A percentile compares a stretch with the other conserved stretches of the same genome.
These are phyloP conservation scores for Geotrichum histeridarum DNA, from an alignment of 1,139 yeast genomes.

Conservation along the genomic window DNA sequence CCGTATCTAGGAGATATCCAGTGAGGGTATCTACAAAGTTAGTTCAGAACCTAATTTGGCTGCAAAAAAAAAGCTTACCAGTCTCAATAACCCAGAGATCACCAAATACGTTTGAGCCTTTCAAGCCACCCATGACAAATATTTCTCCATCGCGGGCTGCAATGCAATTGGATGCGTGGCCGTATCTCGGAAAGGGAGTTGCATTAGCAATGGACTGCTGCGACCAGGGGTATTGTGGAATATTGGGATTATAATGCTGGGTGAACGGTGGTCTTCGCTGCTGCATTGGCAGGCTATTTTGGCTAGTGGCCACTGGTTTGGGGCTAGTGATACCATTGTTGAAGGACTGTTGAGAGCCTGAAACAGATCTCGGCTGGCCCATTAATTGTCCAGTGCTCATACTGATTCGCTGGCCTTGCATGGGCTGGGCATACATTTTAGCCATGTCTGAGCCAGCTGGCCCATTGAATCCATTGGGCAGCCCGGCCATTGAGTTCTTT, in stretches of 20 bases:
- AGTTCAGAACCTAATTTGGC: background rate
- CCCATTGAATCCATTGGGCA: no score
- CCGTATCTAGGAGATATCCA: constrained; percentile 63
- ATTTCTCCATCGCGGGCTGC: constrained; percentile 75
- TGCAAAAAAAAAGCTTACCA: constrained; percentile 23
- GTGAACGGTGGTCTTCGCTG: constrained; percentile 13
- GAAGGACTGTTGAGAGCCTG: no score
- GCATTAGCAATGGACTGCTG: constrained; percentile 5
- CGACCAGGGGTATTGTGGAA: constrained; percentile 9
- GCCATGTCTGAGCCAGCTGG: no score
- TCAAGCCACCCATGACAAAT: constrained; percentile 89
- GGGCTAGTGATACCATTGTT: no score
- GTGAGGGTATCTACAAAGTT: constrained; percentile 36
- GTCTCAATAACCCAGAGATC: constrained; percentile 74
- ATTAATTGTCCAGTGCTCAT: no score
- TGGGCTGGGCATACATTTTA: no score
- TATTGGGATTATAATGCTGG: constrained; percentile 3
- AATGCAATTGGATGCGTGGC: constrained; percentile 78
- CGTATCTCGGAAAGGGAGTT: constrained; percentile 28
- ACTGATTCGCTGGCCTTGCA: no score
- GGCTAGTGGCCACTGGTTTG: no score
- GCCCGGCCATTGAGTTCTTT: no score
- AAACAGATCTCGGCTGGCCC: no score
- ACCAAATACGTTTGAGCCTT: constrained; percentile 88
- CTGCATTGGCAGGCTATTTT: constrained; percentile 17